These are phyloP conservation scores for Lactarius hengduanensis DNA, from an alignment of 768 basidiomycete genomes.

Conservation along the genomic window DNA sequence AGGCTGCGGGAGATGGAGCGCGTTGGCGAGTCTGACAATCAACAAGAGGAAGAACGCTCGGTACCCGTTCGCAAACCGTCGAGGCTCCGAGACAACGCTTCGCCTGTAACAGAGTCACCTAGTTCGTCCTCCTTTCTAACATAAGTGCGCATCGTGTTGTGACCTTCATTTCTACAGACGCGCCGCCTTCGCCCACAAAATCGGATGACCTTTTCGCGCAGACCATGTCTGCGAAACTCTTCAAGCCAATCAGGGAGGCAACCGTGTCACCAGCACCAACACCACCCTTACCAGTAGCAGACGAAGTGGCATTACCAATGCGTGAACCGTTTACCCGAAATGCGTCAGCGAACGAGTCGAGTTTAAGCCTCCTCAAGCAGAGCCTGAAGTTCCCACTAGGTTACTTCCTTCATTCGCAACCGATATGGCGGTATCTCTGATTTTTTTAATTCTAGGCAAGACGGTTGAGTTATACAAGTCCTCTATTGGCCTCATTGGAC, in stretches of 20 bases:
- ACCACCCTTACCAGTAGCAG: slow-evolving; percentile 14
- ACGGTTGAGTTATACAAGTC: slow-evolving; percentile 67
- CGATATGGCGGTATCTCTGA: neutral
- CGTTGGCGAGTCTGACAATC: slow-evolving; percentile 38
- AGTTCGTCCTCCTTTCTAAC: slow-evolving; percentile 9
- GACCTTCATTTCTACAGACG: slow-evolving; percentile 6
- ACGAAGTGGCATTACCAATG: slow-evolving; percentile 16
- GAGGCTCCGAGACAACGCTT: slow-evolving; percentile 14
- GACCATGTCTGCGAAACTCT: slow-evolving; percentile 17
- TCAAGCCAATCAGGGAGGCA: slow-evolving; percentile 9
- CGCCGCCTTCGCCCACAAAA: slow-evolving; percentile 6
- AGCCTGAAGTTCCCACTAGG: slow-evolving; percentile 74
- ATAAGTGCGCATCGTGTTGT: neutral
- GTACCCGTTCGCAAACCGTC: slow-evolving; percentile 18
- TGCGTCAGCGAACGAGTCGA: slow-evolving; percentile 38
- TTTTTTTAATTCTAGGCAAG: slow-evolving; percentile 47
- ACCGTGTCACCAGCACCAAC: slow-evolving; percentile 10
- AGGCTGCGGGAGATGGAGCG: slow-evolving; percentile 66
- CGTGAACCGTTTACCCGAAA: slow-evolving; percentile 22
- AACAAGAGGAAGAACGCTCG: slow-evolving; percentile 15
- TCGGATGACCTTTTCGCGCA: slow-evolving; percentile 9
- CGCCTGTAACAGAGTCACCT: slow-evolving; percentile 33
- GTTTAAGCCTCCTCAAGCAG: slow-evolving; percentile 57
- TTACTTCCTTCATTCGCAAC: slow-evolving; percentile 35
- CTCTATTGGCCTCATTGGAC: slow-evolving; percentile 37